Base-by-base conservation (phyloP, 2,329 filamentous ascomycete species). In the Aspergillus sp. region DNA sequence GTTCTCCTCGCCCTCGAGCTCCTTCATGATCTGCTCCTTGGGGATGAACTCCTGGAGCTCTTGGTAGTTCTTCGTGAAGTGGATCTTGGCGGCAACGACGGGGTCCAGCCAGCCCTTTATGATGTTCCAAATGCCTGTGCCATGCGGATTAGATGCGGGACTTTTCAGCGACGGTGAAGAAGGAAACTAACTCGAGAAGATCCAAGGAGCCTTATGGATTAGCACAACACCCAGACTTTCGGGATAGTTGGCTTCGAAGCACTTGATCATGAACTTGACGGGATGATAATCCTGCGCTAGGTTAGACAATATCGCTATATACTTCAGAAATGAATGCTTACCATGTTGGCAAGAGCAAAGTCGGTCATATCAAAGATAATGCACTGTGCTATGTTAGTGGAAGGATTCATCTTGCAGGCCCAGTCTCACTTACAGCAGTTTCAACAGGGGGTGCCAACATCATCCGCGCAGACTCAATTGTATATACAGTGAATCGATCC, bases 261-360 rank as follows among this genome's bases (percentile, higher is more conserved):
- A 96, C 73, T 96, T 95, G 73, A 99, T 96, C 88, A 99, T 96
- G 75, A 97, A 99, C 67, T 96, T 99, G 52, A 99, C 90, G 1
- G 94, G 93, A 0, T 89, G 84, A 70, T 97, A 97, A 71, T 99
- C 94, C 85, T 87, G 51, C 11, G 11, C 19, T 17, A 42, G 47
- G 35, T 26, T 17, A 50, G 22, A 26, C 36, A 8, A 24, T 20
- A 8, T 2, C n/a, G 6, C 19, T 9, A 16, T 13, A 24, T 14
- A 43, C 13, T 17, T 11, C n/a, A 13, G 16, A 14, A 14, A 9
- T 14, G 26, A 11, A 22, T 13, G 62, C 76, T 66, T 74, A 86
- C 84, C 94, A 99, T 97, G 73, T 99, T 99, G 14, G 92, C 87
- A 76, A 97, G 80, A 16, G 88, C 89, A 71, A 97, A 97, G 57